A percentile compares a stretch with the other conserved stretches of the same genome.
These are phyloP conservation scores for Wickerhamiella kurtzmanii DNA, from an alignment of 805 yeast genomes.

Conservation along the genomic window DNA sequence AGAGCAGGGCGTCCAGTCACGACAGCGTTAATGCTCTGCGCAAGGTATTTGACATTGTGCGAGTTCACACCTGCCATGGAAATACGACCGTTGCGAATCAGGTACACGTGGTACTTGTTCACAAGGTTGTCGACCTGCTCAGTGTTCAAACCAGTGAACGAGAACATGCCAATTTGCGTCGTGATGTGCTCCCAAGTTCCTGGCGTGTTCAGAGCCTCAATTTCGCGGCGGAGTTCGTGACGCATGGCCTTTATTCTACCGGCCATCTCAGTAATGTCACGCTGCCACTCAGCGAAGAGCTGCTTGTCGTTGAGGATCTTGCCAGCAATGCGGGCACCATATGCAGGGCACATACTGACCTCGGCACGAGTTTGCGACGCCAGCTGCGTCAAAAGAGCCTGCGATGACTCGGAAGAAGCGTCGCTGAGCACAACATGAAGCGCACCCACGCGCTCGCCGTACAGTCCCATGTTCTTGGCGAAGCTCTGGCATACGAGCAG, in stretches of 20 bases:
- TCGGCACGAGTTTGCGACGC: conserved; percentile 73
- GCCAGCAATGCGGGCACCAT: conserved; percentile 83
- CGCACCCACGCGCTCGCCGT: conserved; percentile 91
- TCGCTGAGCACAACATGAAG: conserved; percentile 43
- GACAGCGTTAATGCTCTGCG: conserved; percentile 29
- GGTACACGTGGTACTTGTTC: conserved; percentile 61
- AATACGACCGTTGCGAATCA: conserved; percentile 83
- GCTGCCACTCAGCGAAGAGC: conserved; percentile 61
- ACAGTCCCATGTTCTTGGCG: conserved; percentile 89
- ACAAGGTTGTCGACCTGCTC: conserved; percentile 68
- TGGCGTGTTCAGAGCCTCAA: conserved; percentile 41
- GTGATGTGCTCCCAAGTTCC: conserved; percentile 77
- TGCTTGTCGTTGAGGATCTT: conserved; percentile 48
- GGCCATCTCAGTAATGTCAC: conserved; percentile 67
- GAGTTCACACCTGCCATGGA: conserved; percentile 82
- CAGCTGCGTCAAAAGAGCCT: conserved; percentile 55
- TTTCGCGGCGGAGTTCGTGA: conserved; percentile 43
- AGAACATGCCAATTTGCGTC: conserved; percentile 93
- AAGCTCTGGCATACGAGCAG: conserved; percentile 70
- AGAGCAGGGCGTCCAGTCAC: conserved; percentile 4
- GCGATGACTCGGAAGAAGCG: conserved; percentile 27
- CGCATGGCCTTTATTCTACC: conserved; percentile 67
- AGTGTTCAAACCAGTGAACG: conserved; percentile 73
- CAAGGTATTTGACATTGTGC: conserved; percentile 49
- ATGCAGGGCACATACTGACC: conserved; percentile 88